Evolutionary conservation across 225 moss, liverwort and hornwort genomes (phyloP).

Genomic region (Polytrichum commune): DNA sequence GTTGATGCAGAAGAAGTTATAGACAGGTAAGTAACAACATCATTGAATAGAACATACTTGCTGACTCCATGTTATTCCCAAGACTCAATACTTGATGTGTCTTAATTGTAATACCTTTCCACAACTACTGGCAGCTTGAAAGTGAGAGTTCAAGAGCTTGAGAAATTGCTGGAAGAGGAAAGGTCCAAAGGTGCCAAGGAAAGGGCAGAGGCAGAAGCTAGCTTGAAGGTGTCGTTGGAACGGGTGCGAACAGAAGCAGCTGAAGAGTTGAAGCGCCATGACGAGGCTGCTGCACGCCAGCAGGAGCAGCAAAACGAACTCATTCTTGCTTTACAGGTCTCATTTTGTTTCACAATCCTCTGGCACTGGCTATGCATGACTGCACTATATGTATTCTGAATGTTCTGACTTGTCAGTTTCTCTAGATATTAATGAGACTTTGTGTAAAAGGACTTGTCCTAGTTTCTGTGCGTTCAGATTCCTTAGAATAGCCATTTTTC

Average conservation of each 20-base stretch:
- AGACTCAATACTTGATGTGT: neutral
- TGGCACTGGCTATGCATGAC: neutral
- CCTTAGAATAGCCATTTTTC: too few species aligned
- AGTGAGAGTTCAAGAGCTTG: constrained; percentile 67
- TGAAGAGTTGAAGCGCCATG: constrained; percentile 76
- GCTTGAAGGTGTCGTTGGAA: constrained; percentile 60
- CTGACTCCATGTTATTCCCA: too few species aligned
- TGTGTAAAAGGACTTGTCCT: too few species aligned
- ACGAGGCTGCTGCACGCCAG: constrained; percentile 68
- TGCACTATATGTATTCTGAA: too few species aligned
- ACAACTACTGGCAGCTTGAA: constrained; percentile 41
- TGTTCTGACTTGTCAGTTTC: too few species aligned
- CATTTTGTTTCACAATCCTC: constrained; percentile 1
- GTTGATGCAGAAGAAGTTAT: constrained; percentile 95
- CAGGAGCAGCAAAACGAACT: constrained; percentile 89
- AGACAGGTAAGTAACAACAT: constrained; percentile 36
- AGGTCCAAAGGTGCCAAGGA: constrained; percentile 66
- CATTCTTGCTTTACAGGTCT: constrained; percentile 72
- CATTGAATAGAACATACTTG: constrained; percentile 9
- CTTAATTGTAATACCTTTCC: neutral
- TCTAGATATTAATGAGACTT: too few species aligned
- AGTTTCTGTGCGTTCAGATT: too few species aligned
- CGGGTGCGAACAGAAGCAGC: constrained; percentile 72
- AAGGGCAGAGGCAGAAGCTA: constrained; percentile 71
- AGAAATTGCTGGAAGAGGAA: constrained; percentile 83